Evolutionary conservation across 2,329 filamentous ascomycete species (phyloP).

Genomic region (Neonectria ditissima): DNA sequence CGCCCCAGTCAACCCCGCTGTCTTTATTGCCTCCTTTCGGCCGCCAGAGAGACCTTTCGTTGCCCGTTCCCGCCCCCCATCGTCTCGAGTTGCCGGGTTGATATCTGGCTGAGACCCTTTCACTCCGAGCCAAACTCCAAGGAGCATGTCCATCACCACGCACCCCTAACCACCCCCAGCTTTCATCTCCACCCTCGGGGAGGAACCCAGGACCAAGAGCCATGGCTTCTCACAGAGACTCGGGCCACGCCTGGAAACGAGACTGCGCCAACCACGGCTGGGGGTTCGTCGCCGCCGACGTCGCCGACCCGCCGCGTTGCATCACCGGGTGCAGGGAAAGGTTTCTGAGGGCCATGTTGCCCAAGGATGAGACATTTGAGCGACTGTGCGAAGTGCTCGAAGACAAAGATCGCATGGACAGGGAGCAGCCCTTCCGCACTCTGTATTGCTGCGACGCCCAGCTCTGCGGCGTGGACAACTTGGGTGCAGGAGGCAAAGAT

Average conservation of each 20-base stretch:
- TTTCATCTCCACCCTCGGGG: not conserved
- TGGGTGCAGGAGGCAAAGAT: constrained; percentile 53
- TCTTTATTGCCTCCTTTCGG: constrained; percentile 16
- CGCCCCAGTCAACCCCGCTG: not conserved
- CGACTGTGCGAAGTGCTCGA: constrained; percentile 49
- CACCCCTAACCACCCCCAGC: constrained; percentile 14
- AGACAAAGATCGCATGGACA: constrained; percentile 40
- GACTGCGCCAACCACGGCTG: constrained; percentile 43
- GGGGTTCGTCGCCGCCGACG: constrained; percentile 46
- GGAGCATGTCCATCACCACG: constrained; percentile 31
- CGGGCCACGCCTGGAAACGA: constrained; percentile 4
- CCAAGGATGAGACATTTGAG: constrained; percentile 46
- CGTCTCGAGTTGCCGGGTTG: constrained; percentile 38
- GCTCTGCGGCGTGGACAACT: constrained; percentile 60
- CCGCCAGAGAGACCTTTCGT: not conserved
- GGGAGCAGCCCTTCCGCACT: constrained; percentile 52
- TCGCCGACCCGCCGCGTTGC: constrained; percentile 50
- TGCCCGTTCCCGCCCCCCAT: constrained; percentile 13
- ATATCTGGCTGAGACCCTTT: constrained; percentile 39
- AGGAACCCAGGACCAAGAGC: not conserved
- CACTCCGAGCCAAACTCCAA: constrained; percentile 10
- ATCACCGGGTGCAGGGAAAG: constrained; percentile 49
- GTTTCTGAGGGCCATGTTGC: constrained; percentile 48
- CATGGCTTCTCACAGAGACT: constrained; percentile 24
- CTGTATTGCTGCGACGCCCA: constrained; percentile 66